Conservation (phyloP, 2,329 filamentous ascomycete genomes). For the Aspergillaceae sp. region DNA sequence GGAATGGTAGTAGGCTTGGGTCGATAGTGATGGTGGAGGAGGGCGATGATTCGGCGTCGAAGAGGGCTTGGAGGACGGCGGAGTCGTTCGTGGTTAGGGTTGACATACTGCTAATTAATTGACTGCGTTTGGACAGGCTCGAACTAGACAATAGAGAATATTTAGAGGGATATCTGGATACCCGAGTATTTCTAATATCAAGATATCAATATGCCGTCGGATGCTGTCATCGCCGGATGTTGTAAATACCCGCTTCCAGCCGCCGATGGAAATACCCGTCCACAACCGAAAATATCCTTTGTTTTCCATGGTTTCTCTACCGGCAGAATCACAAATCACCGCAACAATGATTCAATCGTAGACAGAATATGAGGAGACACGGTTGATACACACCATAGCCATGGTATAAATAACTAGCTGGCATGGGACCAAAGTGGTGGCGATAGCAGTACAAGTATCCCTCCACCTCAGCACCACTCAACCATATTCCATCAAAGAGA, state of each 20-base stretch:
- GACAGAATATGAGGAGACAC: no score
- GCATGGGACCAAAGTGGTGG: no score
- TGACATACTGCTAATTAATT: background rate
- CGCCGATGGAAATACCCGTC: constrained; percentile 4
- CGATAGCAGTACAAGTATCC: no score
- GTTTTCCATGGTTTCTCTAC: background rate
- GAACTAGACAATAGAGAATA: background rate
- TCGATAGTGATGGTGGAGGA: constrained; percentile 32
- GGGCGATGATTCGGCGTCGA: constrained; percentile 37
- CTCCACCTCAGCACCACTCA: no score
- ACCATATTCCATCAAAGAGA: background rate
- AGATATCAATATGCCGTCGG: background rate
- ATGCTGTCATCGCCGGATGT: background rate
- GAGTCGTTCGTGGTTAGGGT: constrained; percentile 36
- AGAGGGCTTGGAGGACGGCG: constrained; percentile 39
- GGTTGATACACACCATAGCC: no score
- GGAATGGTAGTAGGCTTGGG: constrained; percentile 32
- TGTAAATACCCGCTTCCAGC: background rate
- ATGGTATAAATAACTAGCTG: no score
- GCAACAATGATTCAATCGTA: no score
- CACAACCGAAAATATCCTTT: constrained; percentile 10
- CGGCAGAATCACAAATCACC: no score
- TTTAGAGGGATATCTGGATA: background rate
- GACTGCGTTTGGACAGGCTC: no score
- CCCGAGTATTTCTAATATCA: background rate